Evolutionary conservation across 78 protist genomes (phyloP), one percentile per base, ranked within the genome.

Genomic region (Cavenderia fasciculata): DNA sequence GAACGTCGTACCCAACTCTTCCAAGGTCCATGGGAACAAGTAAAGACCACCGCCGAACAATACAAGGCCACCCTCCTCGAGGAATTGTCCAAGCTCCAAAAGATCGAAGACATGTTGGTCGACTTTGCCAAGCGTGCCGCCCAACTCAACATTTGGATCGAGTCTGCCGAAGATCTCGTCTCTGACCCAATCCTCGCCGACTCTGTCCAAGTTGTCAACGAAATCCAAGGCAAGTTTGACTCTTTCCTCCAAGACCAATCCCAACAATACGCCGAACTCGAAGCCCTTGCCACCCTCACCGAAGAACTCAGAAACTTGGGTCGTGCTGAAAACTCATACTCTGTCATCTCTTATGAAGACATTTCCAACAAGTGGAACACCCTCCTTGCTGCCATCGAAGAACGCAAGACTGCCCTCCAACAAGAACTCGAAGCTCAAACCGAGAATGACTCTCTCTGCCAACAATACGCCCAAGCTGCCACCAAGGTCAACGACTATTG

Each of bases 121-220:
- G 75, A 74, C 14, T 86, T 86, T 19, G 92, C 92, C 74, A 86
- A 86, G 73, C 57, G 86, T 54, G 92, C 92, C 25, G 74, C 92
- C 59, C 78, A 86, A 71, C 46, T 86, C 29, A 75, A 65, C 52
- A 46, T 86, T 41, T 86, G 85, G 87, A 66, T 86, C 46, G 94
- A 90, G 18, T 49, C 86, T 23, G 73, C 82, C 40, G 82, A 59
- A 27, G 86, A 90, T 71, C 18, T 31, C 40, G 82, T 66, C 63
- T 57, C 63, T 54, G 79, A 90, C 23, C 86, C 94, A 70, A 54
- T 76, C 61, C 57, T 49, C 47, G 89, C 74, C 25, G 94, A 75
- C 62, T 36, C 74, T 47, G 73, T 76, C 34, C 85, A 77, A 34
- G 89, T 23, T n/a, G 85, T 78, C 51, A 62, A 61, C 52, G 94